Evolutionary conservation across 2,329 filamentous ascomycete species (phyloP).

Genomic region (Colletotrichum sp.): DNA sequence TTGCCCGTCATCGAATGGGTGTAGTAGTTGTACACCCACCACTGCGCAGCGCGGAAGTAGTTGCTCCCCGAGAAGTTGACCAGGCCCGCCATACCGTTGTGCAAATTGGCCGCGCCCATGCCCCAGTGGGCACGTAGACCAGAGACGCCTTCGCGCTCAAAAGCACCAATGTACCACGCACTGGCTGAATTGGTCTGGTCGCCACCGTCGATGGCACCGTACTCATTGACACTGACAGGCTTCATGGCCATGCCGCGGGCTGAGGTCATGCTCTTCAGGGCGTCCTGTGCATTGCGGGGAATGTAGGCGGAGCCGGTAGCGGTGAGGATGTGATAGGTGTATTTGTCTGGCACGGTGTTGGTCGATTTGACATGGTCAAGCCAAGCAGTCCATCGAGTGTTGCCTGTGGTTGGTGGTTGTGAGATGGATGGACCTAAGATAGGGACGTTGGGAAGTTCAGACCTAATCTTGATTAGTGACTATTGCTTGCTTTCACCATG

Average conservation of each 20-base stretch:
- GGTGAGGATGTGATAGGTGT: neutral
- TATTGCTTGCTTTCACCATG: no score
- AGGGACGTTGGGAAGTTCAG: neutral
- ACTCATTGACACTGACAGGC: neutral
- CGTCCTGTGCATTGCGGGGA: neutral
- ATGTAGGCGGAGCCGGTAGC: neutral
- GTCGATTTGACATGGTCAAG: neutral
- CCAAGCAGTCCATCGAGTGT: neutral
- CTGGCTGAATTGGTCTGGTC: neutral
- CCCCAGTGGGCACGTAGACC: neutral
- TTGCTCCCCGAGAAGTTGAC: neutral
- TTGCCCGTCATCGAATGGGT: neutral
- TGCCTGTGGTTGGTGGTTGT: neutral
- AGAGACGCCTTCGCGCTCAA: neutral
- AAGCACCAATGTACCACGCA: neutral
- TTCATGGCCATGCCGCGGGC: neutral
- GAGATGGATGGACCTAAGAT: neutral
- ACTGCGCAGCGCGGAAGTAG: neutral
- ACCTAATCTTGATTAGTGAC: neutral
- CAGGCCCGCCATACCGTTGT: neutral
- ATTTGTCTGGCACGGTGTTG: neutral
- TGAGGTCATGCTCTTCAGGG: neutral
- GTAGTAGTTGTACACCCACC: neutral
- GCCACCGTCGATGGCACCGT: neutral
- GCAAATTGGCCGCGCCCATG: neutral